phyloP scores from a whole-genome alignment of 768 basidiomycete species.

The Cyclocybe aegerita region DNA sequence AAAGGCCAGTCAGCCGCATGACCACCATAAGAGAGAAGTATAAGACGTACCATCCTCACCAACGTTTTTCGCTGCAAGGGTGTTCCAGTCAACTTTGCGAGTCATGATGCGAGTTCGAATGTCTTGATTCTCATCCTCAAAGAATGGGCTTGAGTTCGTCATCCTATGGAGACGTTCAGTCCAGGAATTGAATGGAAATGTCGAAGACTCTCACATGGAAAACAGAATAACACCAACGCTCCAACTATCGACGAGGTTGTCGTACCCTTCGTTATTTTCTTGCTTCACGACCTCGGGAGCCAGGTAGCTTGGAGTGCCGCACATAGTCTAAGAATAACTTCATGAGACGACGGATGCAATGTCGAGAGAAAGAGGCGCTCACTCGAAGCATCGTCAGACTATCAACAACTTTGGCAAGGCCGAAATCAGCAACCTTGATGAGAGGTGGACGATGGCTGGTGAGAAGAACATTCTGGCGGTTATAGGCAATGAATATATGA shows the following conservation, averaged over 20 bases:
- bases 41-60: conserved; percentile 46
- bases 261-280: conserved; percentile 69
- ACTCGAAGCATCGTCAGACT: conserved; percentile 76
- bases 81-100: conserved; percentile 62
- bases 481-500: background rate
- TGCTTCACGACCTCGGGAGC: conserved; percentile 89
- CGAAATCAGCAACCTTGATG: conserved; percentile 95
- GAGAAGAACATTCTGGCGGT: conserved; percentile 76
- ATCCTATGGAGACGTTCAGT: conserved; percentile 45
- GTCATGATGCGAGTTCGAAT: conserved; percentile 59
- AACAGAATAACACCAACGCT: conserved; percentile 94
- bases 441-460: conserved; percentile 65
- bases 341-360: conserved; percentile 2
- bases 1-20: conserved; percentile 4
- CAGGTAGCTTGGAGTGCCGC: conserved; percentile 93
- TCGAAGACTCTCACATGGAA: conserved; percentile 62
- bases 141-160: conserved; percentile 76
- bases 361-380: conserved; percentile 15
- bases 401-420: conserved; percentile 90
- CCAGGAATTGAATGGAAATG: conserved; percentile 8
- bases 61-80: conserved; percentile 38
- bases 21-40: background rate
- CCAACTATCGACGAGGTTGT: conserved; percentile 92
- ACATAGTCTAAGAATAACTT: conserved; percentile 68
- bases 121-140: conserved; percentile 68